Evolutionary conservation across 1,284 basidiomycete species (phyloP).

Genomic region (Bjerkandera adusta): DNA sequence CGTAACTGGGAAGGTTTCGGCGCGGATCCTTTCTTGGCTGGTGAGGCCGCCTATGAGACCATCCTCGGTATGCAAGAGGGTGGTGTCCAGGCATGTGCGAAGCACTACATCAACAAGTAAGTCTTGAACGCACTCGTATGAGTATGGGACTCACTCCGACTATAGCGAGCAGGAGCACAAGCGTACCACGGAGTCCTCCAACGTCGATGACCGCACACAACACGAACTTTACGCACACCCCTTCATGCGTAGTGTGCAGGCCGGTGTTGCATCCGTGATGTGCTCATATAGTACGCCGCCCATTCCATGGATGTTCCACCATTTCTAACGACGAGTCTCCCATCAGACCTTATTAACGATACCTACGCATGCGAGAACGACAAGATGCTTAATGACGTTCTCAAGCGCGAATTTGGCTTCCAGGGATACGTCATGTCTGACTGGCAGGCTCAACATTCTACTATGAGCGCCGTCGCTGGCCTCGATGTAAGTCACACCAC

Average conservation of each 20-base stretch:
- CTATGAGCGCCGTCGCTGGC: conserved; percentile 60
- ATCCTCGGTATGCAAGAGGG: conserved; percentile 71
- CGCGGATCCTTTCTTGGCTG: conserved; percentile 72
- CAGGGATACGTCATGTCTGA: conserved; percentile 75
- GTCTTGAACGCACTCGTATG: conserved; percentile 22
- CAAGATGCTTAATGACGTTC: conserved; percentile 70
- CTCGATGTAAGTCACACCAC: conserved; percentile 51
- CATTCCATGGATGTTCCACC: neutral
- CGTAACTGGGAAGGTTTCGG: conserved; percentile 89
- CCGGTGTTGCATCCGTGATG: conserved; percentile 78
- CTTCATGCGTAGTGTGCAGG: conserved; percentile 74
- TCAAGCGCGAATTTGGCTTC: conserved; percentile 82
- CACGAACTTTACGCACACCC: conserved; percentile 74
- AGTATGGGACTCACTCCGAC: neutral
- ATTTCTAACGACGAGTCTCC: neutral
- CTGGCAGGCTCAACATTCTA: conserved; percentile 61
- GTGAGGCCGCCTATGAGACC: conserved; percentile 73
- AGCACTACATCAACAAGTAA: conserved; percentile 74
- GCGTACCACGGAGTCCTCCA: conserved; percentile 51
- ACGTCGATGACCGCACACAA: conserved; percentile 77
- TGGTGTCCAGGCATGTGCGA: conserved; percentile 77
- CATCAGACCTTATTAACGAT: conserved; percentile 63
- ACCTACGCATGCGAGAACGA: conserved; percentile 81
- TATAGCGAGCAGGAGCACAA: conserved; percentile 66
- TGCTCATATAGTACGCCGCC: conserved; percentile 57